phyloP scores from a whole-genome alignment of 2,329 filamentous ascomycete genomes.

The Fusarium transvaalense region DNA sequence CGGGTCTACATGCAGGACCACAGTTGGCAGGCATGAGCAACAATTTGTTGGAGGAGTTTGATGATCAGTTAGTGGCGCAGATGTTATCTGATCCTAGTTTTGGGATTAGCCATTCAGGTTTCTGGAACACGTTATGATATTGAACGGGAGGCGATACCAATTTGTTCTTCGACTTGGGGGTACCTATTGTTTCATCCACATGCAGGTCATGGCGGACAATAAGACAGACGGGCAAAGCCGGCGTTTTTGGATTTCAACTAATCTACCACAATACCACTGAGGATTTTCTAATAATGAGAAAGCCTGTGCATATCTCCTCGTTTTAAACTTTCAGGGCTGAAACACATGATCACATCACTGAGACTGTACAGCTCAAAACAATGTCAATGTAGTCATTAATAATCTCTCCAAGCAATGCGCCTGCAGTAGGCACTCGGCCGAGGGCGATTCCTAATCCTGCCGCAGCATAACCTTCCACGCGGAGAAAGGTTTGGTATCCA shows the following conservation, averaged over 20 bases:
- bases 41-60: background rate
- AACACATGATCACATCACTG: background rate
- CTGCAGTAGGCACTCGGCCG: background rate
- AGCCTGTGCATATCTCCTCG: no score
- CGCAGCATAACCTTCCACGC: background rate
- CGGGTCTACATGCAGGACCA: background rate
- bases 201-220: background rate
- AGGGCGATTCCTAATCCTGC: background rate
- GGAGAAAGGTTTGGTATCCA: background rate
- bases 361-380: background rate
- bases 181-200: background rate
- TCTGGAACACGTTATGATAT: background rate
- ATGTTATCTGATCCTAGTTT: background rate
- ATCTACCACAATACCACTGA: background rate
- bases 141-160: slow-evolving; percentile 18
- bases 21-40: background rate
- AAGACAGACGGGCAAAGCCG: background rate
- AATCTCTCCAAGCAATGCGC: background rate
- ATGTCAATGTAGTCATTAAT: background rate
- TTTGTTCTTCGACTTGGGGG: slow-evolving; percentile 6
- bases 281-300: background rate
- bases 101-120: background rate
- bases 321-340: background rate
- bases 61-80: slow-evolving; percentile 9
- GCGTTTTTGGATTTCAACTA: slow-evolving; percentile 1